Evolutionary conservation across 2,329 filamentous ascomycete genomes (phyloP), one percentile per base, ranked within the genome.

Genomic region (Pseudogymnoascus sp.): DNA sequence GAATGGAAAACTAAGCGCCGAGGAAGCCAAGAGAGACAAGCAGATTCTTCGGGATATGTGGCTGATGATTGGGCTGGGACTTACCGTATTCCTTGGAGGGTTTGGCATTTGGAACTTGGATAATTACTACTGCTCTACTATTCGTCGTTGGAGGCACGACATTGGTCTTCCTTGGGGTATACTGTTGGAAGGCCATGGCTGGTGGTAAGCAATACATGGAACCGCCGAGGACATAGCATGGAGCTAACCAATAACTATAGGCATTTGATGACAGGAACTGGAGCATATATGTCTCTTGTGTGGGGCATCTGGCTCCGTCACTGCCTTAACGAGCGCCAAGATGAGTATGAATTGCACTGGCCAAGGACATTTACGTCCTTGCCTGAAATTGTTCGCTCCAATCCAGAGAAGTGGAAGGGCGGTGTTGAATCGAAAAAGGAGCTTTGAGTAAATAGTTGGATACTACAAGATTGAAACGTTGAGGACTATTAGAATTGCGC

Each of bases 251-350:
- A 33, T 54, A 59, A 20, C 25, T 57, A 22, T 58, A 71, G 83
- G 84, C 86, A 89, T 74, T 67, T 90, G n/a, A 85, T 88, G 81
- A 90, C 87, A 1, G 87, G 87, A 6, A 76, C 81, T 25, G 87
- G 87, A 18, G 86, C 86, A 12, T 90, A 90, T 70, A 83, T 83
- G 66, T 89, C 89, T 70, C 85, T 90, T 66, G 77, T 83, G 12
- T 90, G 87, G 86, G 87, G 85, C 12, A 83, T 88, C 39, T 89
- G 86, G 82, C 76, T 90, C 11, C 79, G 87, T 57, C 86, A 88
- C 69, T 87, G 86, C 67, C 72, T 89, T 61, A 88, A 89, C 68
- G 79, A 82, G 1, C 78, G 78, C 62, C 85, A 87, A 67, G 84
- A 88, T 36, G 83, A 89, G 69, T 89, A 83, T 68, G 76, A 82